Evolutionary conservation across 495 filamentous ascomycete species (phyloP), one percentile per base, ranked within the genome.

Genomic region (Hypoxylon lienhwacheense): DNA sequence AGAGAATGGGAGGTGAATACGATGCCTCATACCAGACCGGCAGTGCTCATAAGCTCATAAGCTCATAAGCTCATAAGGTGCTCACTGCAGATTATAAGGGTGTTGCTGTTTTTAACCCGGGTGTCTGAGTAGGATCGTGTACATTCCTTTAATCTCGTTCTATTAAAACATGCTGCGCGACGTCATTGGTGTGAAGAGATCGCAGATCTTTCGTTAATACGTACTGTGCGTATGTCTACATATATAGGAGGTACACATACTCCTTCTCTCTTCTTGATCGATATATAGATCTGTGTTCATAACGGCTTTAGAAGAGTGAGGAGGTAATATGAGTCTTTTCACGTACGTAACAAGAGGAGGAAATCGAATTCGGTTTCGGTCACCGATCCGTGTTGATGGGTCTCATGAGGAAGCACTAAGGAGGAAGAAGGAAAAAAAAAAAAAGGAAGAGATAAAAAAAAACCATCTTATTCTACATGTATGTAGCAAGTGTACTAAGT

Each of bases 31-130:
- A 33, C 49, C n/a, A 55, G 52, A 31, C 16, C 7, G 12, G 15
- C 32, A 32, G n/a, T n/a, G n/a, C n/a, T n/a, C n/a, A n/a, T n/a
- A n/a, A n/a, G n/a, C n/a, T n/a, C n/a, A n/a, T n/a, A n/a, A n/a
- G n/a, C n/a, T n/a, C n/a, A 7, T 31, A 7, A 33, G 3, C 25
- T 54, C 26, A 50, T 59, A 65, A 63, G 50, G 59, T 66, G 63
- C 63, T 63, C 55, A 66, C 63, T 66, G 59, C 59, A 66, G 59
- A 66, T 62, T 45, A 42, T 44, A 36, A 47, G 32, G 47, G 44
- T 43, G 47, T 54, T 50, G 47, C 54, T 53, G 31, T 49, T 49
- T 37, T 26, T 33, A 37, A 31, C 41, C 28, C 42, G 15, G 35
- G 34, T 19, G 28, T 37, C 24, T n/a, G 33, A 17, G 44, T 47